Evolutionary conservation across 768 basidiomycete species (phyloP).

Genomic region (Cystobasidium onofrii): DNA sequence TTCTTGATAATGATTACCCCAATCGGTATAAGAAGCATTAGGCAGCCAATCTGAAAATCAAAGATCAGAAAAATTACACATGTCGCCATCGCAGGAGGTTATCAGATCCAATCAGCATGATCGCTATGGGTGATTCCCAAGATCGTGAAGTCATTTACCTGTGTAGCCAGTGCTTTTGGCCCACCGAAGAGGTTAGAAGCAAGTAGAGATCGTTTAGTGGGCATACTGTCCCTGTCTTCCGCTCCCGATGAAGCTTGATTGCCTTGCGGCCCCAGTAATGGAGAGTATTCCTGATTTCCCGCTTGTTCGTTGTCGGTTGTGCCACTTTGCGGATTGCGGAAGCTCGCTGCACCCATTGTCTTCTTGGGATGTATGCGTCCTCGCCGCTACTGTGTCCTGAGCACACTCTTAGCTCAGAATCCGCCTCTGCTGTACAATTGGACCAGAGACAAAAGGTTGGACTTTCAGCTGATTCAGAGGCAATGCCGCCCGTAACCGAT

Average conservation of each 20-base stretch:
- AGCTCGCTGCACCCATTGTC: background rate
- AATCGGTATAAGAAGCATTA: background rate
- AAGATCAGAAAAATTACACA: too few relatives aligned
- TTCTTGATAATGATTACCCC: slow-evolving; percentile 7
- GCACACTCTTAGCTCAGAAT: too few relatives aligned
- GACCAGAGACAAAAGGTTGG: too few relatives aligned
- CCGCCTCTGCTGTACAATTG: too few relatives aligned
- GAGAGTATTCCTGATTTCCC: slow-evolving; percentile 1
- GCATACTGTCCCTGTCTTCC: background rate
- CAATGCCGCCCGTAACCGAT: too few relatives aligned
- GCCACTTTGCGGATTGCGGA: background rate
- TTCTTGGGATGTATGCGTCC: background rate
- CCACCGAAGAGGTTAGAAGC: background rate
- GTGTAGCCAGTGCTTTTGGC: background rate
- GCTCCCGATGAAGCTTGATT: background rate
- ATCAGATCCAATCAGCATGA: slow-evolving; percentile 7
- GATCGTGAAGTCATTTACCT: background rate
- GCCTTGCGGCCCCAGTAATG: background rate
- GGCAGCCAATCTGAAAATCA: slow-evolving; percentile 18
- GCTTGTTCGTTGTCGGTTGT: background rate
- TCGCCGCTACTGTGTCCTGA: too few relatives aligned
- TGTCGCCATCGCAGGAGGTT: background rate
- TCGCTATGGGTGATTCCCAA: background rate
- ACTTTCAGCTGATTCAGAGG: too few relatives aligned
- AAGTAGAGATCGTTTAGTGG: background rate